Base-by-base conservation (phyloP, 2,329 filamentous ascomycete genomes). In the Diaporthe caulivora region DNA sequence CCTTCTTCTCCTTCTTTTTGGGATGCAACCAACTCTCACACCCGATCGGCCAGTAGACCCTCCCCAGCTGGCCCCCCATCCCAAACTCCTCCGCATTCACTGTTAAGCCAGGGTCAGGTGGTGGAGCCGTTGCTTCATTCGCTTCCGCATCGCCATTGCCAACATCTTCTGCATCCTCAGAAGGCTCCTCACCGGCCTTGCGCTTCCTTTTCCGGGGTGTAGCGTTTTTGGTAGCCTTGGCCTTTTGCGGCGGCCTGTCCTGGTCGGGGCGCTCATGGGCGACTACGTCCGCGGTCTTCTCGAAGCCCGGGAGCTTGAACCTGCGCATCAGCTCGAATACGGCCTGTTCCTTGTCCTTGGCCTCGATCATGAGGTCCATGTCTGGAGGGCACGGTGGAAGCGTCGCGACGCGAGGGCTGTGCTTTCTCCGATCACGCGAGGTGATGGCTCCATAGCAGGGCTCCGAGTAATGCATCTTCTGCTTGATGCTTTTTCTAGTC, bases 331-430 rank as follows among this genome's bases (percentile, higher is more conserved):
- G 87, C 76, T 97, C 95, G 78, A 98, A 97, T 0, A 98, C 95
- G 0, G 96, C 95, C 82, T 98, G 96, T 81, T 98, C 96, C 83
- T 98, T 98, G 80, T 98, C 96, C 81, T 98, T 98, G 62, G 96
- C 96, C 84, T 98, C 96, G 74, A 98, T 98, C 96, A 98, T 98
- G n/a, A 98, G 86, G 80, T 98, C 96, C 93, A 97, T 97, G 42
- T 93, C 92, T 1, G 90, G 85, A 5, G 92, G 87, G 78, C 96
- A 98, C 0, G 96, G 95, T 0, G 96, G 96, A 0, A 98, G 83
- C 0, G 92, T 93, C 76, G 88, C 88, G 1, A 97, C 95, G 11
- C 96, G 90, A 0, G 94, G 88, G 47, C 92, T 95, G 80, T 98
- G 96, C 82, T 97, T 98, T 73, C 96, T 89, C 37, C 95, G 87